Evolutionary conservation across 2,329 filamentous ascomycete genomes (phyloP), one percentile per base, ranked within the genome.

Genomic region (Venturia carpophila): DNA sequence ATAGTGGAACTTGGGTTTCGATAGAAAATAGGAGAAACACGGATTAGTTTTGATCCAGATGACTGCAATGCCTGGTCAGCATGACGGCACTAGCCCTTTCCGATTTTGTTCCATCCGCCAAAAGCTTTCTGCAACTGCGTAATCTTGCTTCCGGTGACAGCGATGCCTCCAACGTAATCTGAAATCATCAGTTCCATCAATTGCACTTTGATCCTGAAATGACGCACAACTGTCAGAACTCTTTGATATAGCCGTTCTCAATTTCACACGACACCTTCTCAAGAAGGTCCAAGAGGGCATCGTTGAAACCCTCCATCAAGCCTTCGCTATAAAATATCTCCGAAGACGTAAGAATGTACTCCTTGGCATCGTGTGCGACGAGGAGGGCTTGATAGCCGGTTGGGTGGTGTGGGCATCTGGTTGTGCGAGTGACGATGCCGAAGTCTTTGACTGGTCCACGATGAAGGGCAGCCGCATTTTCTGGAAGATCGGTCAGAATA

Each of bases 281-380:
- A 3, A 52, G 21, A 21, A 52, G n/a, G 24, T 52, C 47, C 21
- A 52, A 24, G 9, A 52, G 47, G 2, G 47, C 47, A 52, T 52
- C 47, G 47, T 52, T 52, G 21, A 52, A 30, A 11, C 47, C 47
- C 21, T 52, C 47, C 47, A 52, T 52, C 47, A 52, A 52, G 10
- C 21, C 47, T 13, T 52, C 47, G 24, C 47, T 52, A 27, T 52
- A 52, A 27, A 24, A 52, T 1, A 17, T 27, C 47, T 52, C 47
- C 7, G 47, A 52, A 13, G 47, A 52, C 47, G 7, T 0, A 2
- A 52, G 21, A 15, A 52, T 27, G 9, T 52, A 52, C 21, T 52
- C 47, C 11, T 52, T 52, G 47, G 47, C 7, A 27, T 52, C 47
- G 21, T 52, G 47, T 27, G 47, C 47, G 47, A 52, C 21, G 24